A percentile compares a stretch with the other conserved stretches of the same genome.
Conservation (phyloP, 225 moss, liverwort and hornwort genomes). For the Sphagnum tenellum region DNA sequence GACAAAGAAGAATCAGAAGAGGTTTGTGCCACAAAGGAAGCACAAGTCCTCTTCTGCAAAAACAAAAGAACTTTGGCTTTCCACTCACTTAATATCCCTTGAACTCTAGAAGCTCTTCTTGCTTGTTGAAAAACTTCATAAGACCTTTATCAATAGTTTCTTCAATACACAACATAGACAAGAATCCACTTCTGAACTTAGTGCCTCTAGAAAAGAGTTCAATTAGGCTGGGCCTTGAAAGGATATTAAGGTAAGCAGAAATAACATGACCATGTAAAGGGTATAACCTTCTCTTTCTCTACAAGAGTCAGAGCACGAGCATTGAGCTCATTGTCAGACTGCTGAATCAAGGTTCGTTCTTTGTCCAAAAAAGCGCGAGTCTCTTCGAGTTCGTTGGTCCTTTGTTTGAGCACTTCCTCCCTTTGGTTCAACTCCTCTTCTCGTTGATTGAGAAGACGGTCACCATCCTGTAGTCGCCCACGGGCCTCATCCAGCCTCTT, state of each 20-base stretch:
- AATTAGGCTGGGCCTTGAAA: too few species aligned
- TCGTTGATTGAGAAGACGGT: constrained; percentile 75
- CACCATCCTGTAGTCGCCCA: constrained; percentile 81
- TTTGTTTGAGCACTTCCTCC: constrained; percentile 50
- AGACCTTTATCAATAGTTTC: constrained; percentile 13
- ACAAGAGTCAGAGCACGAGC: constrained; percentile 33
- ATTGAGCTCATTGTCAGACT: constrained; percentile 56
- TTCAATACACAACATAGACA: background rate
- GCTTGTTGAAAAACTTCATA: too few species aligned
- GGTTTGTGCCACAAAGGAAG: too few species aligned
- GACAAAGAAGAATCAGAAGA: too few species aligned
- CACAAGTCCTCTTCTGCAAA: too few species aligned
- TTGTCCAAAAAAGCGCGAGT: constrained; percentile 50
- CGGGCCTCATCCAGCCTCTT: constrained; percentile 76
- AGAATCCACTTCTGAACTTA: too few species aligned
- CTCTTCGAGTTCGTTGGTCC: constrained; percentile 44
- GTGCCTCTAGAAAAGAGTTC: too few species aligned
- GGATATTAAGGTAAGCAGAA: too few species aligned
- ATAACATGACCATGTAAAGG: too few species aligned
- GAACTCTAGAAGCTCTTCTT: too few species aligned
- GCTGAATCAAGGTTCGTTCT: constrained; percentile 51
- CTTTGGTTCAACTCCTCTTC: constrained; percentile 56
- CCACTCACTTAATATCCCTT: too few species aligned
- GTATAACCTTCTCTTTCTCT: constrained; percentile 60
- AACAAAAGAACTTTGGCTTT: too few species aligned